A percentile compares a stretch with the other conserved stretches of the same genome.
Evolutionary conservation across 2,329 filamentous ascomycete species (phyloP).

Genomic region (Fusarium udum): DNA sequence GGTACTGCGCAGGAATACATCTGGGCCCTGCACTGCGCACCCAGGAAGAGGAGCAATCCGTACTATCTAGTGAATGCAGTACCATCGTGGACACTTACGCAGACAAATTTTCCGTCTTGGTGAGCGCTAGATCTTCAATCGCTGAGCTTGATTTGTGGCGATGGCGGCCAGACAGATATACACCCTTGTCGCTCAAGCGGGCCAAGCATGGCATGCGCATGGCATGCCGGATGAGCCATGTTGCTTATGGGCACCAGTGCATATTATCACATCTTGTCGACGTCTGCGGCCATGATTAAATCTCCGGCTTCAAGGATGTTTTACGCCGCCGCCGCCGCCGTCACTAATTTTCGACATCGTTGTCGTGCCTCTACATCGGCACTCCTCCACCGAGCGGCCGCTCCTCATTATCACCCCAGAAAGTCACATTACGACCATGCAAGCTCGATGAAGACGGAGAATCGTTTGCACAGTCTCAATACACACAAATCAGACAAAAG

Average conservation of each 20-base stretch:
- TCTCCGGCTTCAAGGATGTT: slow-evolving; percentile 22
- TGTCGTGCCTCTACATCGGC: slow-evolving; percentile 4
- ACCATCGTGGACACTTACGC: slow-evolving; percentile 45
- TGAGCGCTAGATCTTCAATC: slow-evolving; percentile 22
- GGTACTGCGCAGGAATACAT: slow-evolving; percentile 26
- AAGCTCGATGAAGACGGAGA: slow-evolving; percentile 23
- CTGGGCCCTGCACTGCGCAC: slow-evolving; percentile 25
- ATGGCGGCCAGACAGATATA: neutral
- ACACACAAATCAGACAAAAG: slow-evolving; percentile 5
- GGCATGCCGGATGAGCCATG: slow-evolving; percentile 12
- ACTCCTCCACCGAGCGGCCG: slow-evolving; percentile 30
- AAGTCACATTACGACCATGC: slow-evolving; percentile 22
- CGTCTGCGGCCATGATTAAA: slow-evolving; percentile 23
- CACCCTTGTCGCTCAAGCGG: slow-evolving; percentile 14
- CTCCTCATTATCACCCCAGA: slow-evolving; percentile 17
- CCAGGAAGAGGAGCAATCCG: slow-evolving; percentile 26
- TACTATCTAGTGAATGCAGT: slow-evolving; percentile 42
- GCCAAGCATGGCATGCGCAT: neutral
- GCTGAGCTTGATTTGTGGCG: slow-evolving; percentile 9
- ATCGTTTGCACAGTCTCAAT: slow-evolving; percentile 18
- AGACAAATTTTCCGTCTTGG: slow-evolving; percentile 34
- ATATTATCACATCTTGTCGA: slow-evolving; percentile 25
- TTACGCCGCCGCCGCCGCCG: neutral
- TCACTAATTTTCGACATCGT: slow-evolving; percentile 10
- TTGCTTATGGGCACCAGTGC: neutral